Evolutionary conservation across 306 rosid genomes (phyloP), one percentile per base, ranked within the genome.

Genomic region (Fragaria ananassa): DNA sequence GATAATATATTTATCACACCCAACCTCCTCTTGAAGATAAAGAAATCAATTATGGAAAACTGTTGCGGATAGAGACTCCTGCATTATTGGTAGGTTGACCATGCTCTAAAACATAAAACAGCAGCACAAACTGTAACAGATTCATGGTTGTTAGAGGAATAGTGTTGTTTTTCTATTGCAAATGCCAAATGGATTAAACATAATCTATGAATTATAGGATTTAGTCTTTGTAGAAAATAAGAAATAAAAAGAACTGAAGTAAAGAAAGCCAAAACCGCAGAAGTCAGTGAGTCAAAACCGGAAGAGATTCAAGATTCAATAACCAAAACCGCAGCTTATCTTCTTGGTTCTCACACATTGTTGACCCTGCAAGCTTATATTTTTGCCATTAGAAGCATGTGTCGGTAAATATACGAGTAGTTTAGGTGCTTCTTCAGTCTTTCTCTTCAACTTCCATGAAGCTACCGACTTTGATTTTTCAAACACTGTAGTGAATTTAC

Each of bases 401-500:
- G 35, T 39, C 7, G 3, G 74, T 70, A 47, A 70, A 15, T 46
- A 49, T 34, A 0, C 4, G 46, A 64, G 39, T 60, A 61, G 66
- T 37, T 41, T 31, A 50, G 54, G 67, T 37, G 54, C 35, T 56
- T 73, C 79, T 8, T 6, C 25, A 17, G 3, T 57, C 57, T 34
- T 21, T 74, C 76, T 21, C 27, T 10, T 25, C n/a, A 18, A 8
- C 66, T 80, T 74, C 83, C 79, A 35, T 46, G 79, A 79, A 35
- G 74, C 53, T 62, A 49, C 83, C 86, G 68, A 63, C 50, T 79
- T 79, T 65, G 78, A 83, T 21, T 54, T 64, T 65, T 71, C 86
- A 46, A 82, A 83, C 70, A 67, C 35, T 31, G 0, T 0, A 31
- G 35, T 3, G 4, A 31, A 14, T 56, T 19, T 29, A 46, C 37